These are phyloP conservation scores for Coemansia reversa DNA, from an alignment of 192 early-diverging fungal species.

Conservation along the genomic window DNA sequence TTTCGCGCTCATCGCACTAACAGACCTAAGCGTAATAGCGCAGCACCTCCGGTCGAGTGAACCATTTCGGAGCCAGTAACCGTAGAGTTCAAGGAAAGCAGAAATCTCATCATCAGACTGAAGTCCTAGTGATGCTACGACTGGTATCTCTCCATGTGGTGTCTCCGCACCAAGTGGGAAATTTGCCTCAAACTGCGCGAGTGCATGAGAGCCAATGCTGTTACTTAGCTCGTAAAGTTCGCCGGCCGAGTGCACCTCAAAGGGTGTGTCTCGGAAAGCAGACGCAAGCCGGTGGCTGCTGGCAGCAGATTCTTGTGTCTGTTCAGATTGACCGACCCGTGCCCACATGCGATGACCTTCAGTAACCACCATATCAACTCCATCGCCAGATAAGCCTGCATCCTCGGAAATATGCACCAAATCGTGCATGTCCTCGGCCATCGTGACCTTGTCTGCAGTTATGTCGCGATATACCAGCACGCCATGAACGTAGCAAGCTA, in stretches of 20 bases:
- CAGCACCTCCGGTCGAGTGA: slow-evolving; percentile 2
- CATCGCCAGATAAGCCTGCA: slow-evolving; percentile 19
- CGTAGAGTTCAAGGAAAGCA: slow-evolving; percentile 32
- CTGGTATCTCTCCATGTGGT: background rate
- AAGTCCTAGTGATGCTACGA: slow-evolving; percentile 11
- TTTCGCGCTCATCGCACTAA: background rate
- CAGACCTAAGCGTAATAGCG: background rate
- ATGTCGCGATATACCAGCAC: slow-evolving; percentile 24
- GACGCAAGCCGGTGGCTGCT: background rate
- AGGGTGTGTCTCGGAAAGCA: background rate
- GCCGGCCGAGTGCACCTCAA: slow-evolving; percentile 5
- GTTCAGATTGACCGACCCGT: slow-evolving; percentile 5
- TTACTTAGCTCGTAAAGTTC: slow-evolving; percentile 14
- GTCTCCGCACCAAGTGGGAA: slow-evolving; percentile 12
- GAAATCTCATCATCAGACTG: slow-evolving; percentile 9
- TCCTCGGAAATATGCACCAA: slow-evolving; percentile 22
- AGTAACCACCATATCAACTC: slow-evolving; percentile 22
- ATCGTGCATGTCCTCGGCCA: slow-evolving; percentile 24
- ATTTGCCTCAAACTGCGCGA: slow-evolving; percentile 28
- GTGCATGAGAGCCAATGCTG: slow-evolving; percentile 8
- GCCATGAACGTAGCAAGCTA: slow-evolving; percentile 34
- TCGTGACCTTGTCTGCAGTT: slow-evolving; percentile 17
- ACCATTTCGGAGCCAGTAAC: slow-evolving; percentile 19
- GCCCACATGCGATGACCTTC: slow-evolving; percentile 29
- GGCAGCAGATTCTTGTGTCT: background rate